A percentile compares a stretch with the other conserved stretches of the same genome.
phyloP scores from a whole-genome alignment of 106 monocot genomes.

The Cymbidium sinense region DNA sequence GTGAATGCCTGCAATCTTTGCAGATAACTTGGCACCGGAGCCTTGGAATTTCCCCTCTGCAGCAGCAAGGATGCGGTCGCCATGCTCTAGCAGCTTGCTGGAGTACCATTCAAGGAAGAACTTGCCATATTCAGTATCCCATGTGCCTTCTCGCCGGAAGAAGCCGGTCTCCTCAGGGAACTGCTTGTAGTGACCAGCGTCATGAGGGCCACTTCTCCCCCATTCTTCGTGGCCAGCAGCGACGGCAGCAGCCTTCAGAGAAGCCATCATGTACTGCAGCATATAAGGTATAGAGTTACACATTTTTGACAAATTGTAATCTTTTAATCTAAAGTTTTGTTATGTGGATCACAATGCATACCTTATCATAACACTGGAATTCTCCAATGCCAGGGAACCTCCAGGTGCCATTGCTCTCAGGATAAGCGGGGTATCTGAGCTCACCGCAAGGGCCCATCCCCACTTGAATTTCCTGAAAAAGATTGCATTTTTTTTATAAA shows the following conservation, averaged over 20 bases:
- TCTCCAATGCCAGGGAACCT: slow-evolving; percentile 78
- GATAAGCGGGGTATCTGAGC: slow-evolving; percentile 83
- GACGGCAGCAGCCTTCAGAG: slow-evolving; percentile 41
- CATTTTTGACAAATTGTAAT: background rate
- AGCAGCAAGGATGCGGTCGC: slow-evolving; percentile 48
- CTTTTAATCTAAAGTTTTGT: background rate
- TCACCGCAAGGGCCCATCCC: slow-evolving; percentile 84
- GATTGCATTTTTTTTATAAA: background rate
- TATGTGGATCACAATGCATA: slow-evolving; percentile 4
- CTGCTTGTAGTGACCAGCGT: slow-evolving; percentile 66
- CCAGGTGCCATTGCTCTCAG: slow-evolving; percentile 75
- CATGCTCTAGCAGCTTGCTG: slow-evolving; percentile 42
- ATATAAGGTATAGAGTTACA: background rate
- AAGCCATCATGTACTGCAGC: slow-evolving; percentile 70
- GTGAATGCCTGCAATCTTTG: slow-evolving; percentile 75
- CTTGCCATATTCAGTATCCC: slow-evolving; percentile 62
- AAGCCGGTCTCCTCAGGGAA: slow-evolving; percentile 77
- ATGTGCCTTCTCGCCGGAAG: slow-evolving; percentile 64
- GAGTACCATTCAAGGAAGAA: slow-evolving; percentile 96
- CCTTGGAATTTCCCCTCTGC: slow-evolving; percentile 48
- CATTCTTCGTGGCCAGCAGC: slow-evolving; percentile 44
- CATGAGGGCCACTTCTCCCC: slow-evolving; percentile 65
- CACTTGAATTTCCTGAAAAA: slow-evolving; percentile 78
- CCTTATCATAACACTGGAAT: slow-evolving; percentile 93
- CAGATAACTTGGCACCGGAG: slow-evolving; percentile 47